phyloP scores from a whole-genome alignment of 106 monocot genomes.

The Dioscorea alata region DNA sequence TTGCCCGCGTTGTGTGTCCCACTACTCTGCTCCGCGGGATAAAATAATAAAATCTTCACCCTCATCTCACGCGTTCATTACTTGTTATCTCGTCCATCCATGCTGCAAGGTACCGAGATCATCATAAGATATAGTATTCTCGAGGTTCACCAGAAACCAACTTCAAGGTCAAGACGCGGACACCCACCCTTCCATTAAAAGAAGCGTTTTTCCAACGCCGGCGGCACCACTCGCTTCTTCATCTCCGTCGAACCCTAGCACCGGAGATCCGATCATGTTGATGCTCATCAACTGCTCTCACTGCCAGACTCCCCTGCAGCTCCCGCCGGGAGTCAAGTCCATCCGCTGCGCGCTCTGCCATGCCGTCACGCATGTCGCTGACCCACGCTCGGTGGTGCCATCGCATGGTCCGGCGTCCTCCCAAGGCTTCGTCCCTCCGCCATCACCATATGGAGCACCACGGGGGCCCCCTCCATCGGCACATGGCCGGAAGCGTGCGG shows the following conservation, averaged over 20 bases:
- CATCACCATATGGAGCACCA: not conserved
- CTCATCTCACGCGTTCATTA: no score
- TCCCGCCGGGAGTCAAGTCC: slow-evolving; percentile 31
- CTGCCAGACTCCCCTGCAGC: slow-evolving; percentile 40
- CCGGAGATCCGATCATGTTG: slow-evolving; percentile 7
- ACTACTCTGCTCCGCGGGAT: no score
- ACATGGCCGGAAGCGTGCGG: slow-evolving; percentile 55
- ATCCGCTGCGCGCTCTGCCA: slow-evolving; percentile 62
- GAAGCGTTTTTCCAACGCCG: not conserved
- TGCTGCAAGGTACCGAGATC: no score
- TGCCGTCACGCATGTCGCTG: slow-evolving; percentile 34
- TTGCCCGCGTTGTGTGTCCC: no score
- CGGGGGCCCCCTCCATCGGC: slow-evolving; percentile 21
- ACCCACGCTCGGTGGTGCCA: slow-evolving; percentile 2
- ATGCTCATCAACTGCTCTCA: slow-evolving; percentile 46
- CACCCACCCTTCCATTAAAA: no score
- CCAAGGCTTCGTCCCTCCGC: not conserved
- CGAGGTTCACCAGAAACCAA: no score
- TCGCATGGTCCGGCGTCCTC: not conserved
- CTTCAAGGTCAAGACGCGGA: no score
- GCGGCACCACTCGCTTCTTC: not conserved
- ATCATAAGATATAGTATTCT: no score
- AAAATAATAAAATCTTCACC: no score
- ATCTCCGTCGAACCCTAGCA: not conserved
- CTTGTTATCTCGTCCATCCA: no score